Conservation (phyloP, 768 basidiomycete species). For the Russula griseocarnosa region DNA sequence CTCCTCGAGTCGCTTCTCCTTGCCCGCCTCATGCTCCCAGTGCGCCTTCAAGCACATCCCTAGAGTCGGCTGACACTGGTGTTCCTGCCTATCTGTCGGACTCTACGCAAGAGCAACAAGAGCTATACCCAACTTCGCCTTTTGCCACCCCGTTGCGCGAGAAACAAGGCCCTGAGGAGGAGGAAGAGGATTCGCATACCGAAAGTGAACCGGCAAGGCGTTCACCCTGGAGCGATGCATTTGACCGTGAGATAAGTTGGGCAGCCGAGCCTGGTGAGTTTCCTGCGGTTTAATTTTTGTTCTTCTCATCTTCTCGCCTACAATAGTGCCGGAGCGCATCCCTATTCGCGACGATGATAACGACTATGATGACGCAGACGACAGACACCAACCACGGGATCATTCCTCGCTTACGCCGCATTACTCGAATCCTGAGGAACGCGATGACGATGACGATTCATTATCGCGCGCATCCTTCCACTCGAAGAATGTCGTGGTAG, state of each 20-base stretch:
- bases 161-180: conserved; percentile 46
- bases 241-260: conserved; percentile 65
- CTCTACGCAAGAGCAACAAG: conserved; percentile 50
- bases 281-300: not conserved
- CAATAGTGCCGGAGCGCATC: conserved; percentile 58
- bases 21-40: conserved; percentile 51
- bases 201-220: conserved; percentile 32
- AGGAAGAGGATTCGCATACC: conserved; percentile 61
- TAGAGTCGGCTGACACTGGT: conserved; percentile 44
- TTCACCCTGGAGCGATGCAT: conserved; percentile 30
- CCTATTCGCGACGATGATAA: conserved; percentile 54
- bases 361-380: conserved; percentile 49
- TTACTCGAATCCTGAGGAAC: conserved; percentile 39
- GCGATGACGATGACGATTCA: conserved; percentile 43
- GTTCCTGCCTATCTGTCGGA: conserved; percentile 50
- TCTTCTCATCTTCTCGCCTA: conserved; percentile 5
- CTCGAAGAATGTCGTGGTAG: conserved; percentile 60
- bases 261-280: conserved; percentile 65
- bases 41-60: conserved; percentile 45
- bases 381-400: conserved; percentile 39
- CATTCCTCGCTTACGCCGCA: conserved; percentile 26
- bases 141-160: conserved; percentile 71
- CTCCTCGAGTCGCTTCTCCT: conserved; percentile 34
- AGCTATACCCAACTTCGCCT: conserved; percentile 63
- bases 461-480: conserved; percentile 55